A percentile compares a stretch with the other conserved stretches of the same genome.
Conservation (phyloP, 306 rosid species). For the Prosopis cineraria region DNA sequence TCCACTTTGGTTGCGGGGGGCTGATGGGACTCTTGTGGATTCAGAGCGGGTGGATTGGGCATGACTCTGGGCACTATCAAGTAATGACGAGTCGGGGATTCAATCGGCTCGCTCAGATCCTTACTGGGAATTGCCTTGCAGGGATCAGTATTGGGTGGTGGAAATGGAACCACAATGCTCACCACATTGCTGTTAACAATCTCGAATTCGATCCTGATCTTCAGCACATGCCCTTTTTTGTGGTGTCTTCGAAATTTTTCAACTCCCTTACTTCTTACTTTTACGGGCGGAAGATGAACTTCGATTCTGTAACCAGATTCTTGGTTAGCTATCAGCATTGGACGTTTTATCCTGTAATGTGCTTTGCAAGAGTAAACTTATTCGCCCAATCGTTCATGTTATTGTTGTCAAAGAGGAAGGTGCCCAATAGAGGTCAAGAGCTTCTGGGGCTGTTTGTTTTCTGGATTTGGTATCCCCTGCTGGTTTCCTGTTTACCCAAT, state of each 20-base stretch:
- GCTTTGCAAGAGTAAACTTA: constrained; percentile 57
- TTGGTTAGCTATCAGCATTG: constrained; percentile 62
- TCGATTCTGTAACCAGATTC: constrained; percentile 47
- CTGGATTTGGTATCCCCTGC: constrained; percentile 66
- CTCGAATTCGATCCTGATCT: constrained; percentile 70
- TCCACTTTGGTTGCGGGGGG: constrained; percentile 47
- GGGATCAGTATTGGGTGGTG: constrained; percentile 68
- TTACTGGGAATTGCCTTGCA: constrained; percentile 61
- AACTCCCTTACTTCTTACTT: constrained; percentile 47
- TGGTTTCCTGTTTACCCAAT: constrained; percentile 51
- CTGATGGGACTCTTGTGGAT: constrained; percentile 59
- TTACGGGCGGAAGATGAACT: constrained; percentile 55
- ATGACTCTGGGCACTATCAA: constrained; percentile 69
- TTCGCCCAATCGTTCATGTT: constrained; percentile 52
- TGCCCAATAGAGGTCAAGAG: constrained; percentile 41
- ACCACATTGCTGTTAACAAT: constrained; percentile 58
- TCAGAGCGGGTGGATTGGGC: constrained; percentile 65
- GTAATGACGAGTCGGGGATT: constrained; percentile 37
- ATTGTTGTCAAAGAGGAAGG: constrained; percentile 45
- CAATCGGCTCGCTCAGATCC: constrained; percentile 51
- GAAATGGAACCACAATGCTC: constrained; percentile 71
- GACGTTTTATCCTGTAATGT: constrained; percentile 66
- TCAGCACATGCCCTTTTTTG: constrained; percentile 64
- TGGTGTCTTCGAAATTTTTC: constrained; percentile 54
- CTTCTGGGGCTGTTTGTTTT: constrained; percentile 52